Conservation (phyloP, 495 filamentous ascomycete species). For the Peziza echinospora region DNA sequence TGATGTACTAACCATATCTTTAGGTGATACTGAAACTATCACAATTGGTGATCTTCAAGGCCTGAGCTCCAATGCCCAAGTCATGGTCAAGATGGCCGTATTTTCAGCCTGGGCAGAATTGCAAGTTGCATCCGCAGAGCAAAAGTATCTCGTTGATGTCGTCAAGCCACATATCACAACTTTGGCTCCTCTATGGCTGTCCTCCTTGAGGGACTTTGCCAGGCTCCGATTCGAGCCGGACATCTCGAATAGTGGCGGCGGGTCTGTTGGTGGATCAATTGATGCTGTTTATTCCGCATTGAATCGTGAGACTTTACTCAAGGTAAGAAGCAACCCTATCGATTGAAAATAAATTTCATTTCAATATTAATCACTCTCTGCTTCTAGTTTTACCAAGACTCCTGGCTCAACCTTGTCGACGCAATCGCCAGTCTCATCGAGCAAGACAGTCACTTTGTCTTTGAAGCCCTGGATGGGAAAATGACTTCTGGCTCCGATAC, state of each 20-base stretch:
- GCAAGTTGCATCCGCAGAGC: constrained; percentile 86
- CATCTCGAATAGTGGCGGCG: constrained; percentile 59
- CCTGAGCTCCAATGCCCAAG: constrained; percentile 84
- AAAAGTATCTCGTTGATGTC: constrained; percentile 70
- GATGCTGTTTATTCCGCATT: constrained; percentile 84
- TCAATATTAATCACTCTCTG: not conserved
- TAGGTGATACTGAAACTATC: constrained; percentile 50
- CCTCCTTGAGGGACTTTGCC: constrained; percentile 83
- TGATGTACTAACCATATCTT: constrained; percentile 95
- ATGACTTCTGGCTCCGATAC: constrained; percentile 29
- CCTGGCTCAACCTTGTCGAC: constrained; percentile 90
- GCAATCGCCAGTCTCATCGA: constrained; percentile 95
- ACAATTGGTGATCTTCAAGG: constrained; percentile 84
- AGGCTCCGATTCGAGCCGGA: constrained; percentile 88
- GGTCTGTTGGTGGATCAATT: constrained; percentile 53
- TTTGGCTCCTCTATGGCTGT: constrained; percentile 80
- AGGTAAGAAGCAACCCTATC: constrained; percentile 28
- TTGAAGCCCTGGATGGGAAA: constrained; percentile 86
- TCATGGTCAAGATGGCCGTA: constrained; percentile 95
- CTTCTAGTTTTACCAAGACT: constrained; percentile 79
- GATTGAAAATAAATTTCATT: no score
- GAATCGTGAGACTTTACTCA: constrained; percentile 78
- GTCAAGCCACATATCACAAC: constrained; percentile 75
- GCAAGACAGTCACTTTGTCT: constrained; percentile 91
- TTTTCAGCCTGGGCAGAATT: constrained; percentile 98